Evolutionary conservation across 257 asterid genomes (phyloP).

Genomic region (Penstemon eatonii): DNA sequence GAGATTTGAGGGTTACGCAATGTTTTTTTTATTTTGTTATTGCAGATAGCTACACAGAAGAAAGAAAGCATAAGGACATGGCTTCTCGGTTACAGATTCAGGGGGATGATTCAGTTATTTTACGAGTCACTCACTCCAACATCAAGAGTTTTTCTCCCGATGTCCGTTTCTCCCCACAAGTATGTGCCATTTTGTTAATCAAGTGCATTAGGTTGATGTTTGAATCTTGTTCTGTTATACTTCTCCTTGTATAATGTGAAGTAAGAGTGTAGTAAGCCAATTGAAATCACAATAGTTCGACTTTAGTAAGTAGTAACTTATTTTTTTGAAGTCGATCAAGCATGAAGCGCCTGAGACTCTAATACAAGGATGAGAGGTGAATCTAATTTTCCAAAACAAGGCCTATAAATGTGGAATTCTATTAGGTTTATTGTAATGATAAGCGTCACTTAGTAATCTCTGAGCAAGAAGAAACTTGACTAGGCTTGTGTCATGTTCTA

Average conservation of each 20-base stretch:
- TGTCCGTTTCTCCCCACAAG: conserved; percentile 74
- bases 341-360: too few species aligned
- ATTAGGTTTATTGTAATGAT: background rate
- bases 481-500: conserved; percentile 19
- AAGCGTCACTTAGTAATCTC: background rate
- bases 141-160: conserved; percentile 81
- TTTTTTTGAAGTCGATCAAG: background rate
- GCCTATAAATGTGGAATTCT: too few species aligned
- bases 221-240: background rate
- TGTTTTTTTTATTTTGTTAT: background rate
- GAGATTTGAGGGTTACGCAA: background rate
- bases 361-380: too few species aligned
- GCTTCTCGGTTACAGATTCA: conserved; percentile 57
- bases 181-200: conserved; percentile 17
- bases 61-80: conserved; percentile 38
- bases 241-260: background rate
- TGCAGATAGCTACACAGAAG: background rate
- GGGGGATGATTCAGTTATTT: conserved; percentile 74
- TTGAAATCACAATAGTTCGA: background rate
- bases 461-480: background rate
- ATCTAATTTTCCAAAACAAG: too few species aligned
- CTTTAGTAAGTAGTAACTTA: background rate
- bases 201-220: background rate
- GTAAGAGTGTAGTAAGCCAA: background rate
- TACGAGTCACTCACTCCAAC: conserved; percentile 79